Percentiles rank a stretch among this genome's conserved stretches.
phyloP scores from a whole-genome alignment of 345 rosid species.

The Cardamine resedifolia region DNA sequence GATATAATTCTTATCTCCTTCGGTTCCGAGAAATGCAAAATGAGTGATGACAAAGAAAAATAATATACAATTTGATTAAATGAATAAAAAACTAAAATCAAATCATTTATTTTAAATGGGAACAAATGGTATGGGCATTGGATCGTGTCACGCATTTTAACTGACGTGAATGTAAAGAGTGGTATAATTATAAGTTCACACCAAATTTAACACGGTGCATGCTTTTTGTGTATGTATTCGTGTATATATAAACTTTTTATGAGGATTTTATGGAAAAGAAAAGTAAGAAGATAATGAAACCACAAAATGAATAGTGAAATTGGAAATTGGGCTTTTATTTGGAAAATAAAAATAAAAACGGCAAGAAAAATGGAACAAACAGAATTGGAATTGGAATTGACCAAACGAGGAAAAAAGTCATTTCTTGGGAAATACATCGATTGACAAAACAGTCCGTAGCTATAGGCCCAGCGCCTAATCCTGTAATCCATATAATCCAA shows the following conservation, averaged over 20 bases:
- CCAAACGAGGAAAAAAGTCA: constrained; percentile 18
- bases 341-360: too few species aligned
- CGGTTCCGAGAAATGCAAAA: constrained; percentile 28
- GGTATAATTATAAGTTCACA: constrained; percentile 28
- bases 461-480: constrained; percentile 24
- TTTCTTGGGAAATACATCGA: constrained; percentile 20
- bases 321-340: not conserved
- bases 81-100: not conserved
- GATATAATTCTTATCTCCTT: constrained; percentile 23
- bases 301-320: not conserved
- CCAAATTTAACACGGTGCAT: constrained; percentile 23
- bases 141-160: constrained; percentile 37
- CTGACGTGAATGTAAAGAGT: constrained; percentile 28
- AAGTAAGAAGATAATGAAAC: not conserved
- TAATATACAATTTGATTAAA: not conserved
- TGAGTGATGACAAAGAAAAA: constrained; percentile 23
- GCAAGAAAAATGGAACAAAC: not conserved
- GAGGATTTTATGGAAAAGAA: not conserved
- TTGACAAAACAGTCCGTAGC: constrained; percentile 23
- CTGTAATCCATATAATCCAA: constrained; percentile 25
- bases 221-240: not conserved
- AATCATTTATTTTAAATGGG: not conserved
- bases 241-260: not conserved
- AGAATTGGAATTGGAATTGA: constrained; percentile 15
- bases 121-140: constrained; percentile 19